Evolutionary conservation across 1,139 yeast genomes (phyloP), one percentile per base, ranked within the genome.

Genomic region (Suhomyces guaymorum): DNA sequence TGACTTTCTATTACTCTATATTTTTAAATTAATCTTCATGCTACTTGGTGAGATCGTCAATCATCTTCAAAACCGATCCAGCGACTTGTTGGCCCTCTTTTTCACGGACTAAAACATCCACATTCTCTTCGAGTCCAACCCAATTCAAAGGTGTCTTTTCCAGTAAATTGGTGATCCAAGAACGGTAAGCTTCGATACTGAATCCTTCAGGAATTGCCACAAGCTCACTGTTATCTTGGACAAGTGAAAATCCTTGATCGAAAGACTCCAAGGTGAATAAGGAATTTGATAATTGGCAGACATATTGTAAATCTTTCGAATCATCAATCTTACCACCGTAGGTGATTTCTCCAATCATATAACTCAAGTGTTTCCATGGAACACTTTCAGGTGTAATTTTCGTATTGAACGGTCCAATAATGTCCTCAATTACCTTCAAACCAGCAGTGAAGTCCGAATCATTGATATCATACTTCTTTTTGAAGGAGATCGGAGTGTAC

Each of bases 311-410:
- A 55, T 87, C 96, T 0, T 55, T 49, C 0, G 34, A 46, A 28
- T 62, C 54, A 39, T 79, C 81, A 27, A 85, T 63, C 55, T 84
- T 84, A 15, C 94, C 94, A 10, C 95, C 95, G 51, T 87, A 87
- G 1, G 79, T 67, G 9, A 83, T 69, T 2, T 68, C 68, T 2
- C 78, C 75, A 14, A 86, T 52, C 37, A 82, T 55, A 32, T 64
- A 65, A 5, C 61, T 57, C 4, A 86, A 52, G 15, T 74, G 71
- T 2, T 62, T 57, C 87, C 89, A 85, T 2, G 86, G 82, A 30
- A 82, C 61, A 1, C 39, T 15, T 2, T 65, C 69, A 0, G 82
- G 80, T 1, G 78, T 49, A 11, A 77, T 49, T 37, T 69, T 54
- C 2, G 49, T 53, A 2, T 48, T 47, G 12, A 55, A 43, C 8